phyloP scores from a whole-genome alignment of 202 grass and related monocot genomes.

The Setaria viridis region DNA sequence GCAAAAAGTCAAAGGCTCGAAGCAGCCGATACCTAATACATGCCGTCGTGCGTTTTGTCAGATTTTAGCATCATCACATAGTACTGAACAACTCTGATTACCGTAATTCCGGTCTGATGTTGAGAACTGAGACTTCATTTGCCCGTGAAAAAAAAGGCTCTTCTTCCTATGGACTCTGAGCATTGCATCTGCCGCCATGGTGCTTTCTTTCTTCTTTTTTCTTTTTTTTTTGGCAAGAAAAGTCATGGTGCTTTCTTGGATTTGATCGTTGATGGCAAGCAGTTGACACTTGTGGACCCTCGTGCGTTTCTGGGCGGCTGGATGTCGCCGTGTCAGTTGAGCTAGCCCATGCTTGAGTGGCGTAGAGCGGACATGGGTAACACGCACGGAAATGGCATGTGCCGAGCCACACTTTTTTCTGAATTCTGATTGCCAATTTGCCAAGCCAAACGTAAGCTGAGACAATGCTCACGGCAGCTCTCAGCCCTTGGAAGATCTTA shows the following conservation, averaged over 20 bases:
- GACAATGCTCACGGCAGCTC: too few species aligned
- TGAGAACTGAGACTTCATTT: background rate
- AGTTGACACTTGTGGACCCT: background rate
- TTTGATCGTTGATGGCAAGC: background rate
- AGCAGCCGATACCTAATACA: background rate
- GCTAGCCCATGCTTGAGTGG: background rate
- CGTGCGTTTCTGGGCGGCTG: background rate
- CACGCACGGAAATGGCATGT: slow-evolving; percentile 2
- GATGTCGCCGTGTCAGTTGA: background rate
- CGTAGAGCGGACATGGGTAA: background rate
- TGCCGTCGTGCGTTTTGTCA: background rate
- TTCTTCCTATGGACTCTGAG: background rate
- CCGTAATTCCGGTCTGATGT: background rate
- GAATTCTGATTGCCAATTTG: background rate
- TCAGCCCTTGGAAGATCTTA: too few species aligned
- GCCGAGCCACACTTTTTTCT: background rate
- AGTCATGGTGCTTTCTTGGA: background rate
- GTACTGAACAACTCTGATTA: background rate
- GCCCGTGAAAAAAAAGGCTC: too few species aligned
- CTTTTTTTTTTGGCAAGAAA: too few species aligned
- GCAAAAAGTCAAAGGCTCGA: background rate
- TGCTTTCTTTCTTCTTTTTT: background rate
- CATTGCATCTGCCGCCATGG: background rate
- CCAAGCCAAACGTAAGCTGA: background rate
- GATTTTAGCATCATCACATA: background rate